Evolutionary conservation across 2,329 filamentous ascomycete species (phyloP), one percentile per base, ranked within the genome.

Genomic region (Sporothrix curviconia): DNA sequence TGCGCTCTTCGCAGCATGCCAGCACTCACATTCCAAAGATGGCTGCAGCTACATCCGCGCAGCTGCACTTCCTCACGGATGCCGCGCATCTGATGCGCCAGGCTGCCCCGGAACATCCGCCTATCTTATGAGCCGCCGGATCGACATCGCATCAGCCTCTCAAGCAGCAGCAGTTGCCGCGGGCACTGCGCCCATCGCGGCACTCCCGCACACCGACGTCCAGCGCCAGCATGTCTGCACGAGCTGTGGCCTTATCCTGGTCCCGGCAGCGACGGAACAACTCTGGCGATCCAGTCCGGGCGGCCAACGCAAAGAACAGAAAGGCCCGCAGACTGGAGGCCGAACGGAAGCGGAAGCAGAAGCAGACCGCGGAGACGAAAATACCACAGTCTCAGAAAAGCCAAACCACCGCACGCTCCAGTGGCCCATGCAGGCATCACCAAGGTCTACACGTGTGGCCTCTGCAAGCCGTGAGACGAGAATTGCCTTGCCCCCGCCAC

Each of bases 191-290:
- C 30, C 46, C 11, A 15, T 15, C 0, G 54, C 46, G 32, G 36
- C 53, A 7, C 47, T 50, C 25, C 37, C 40, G 7, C 67, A 70
- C 51, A 69, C 76, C 9, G 77, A 81, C 17, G 64, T 72, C n/a
- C 77, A 82, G 60, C 73, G 74, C 52, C 77, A 83, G 61, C 78
- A 78, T 57, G 71, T 77, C 24, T 87, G 85, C 68, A 75, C 72
- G 50, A 76, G 76, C 53, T 88, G 85, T 64, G 84, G 85, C 15
- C 76, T 79, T 60, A 81, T 86, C 39, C 76, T 84, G 71, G 71
- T 84, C 4, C 71, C 75, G 82, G 82, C 0, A 74, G 76, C 8
- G 72, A 70, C 2, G 73, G 72, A 14, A 63, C 61, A 43, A 63
- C 62, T 8, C 49, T 81, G 8, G 71, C 69, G 14, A 65, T 81